A percentile compares a stretch with the other conserved stretches of the same genome.
Conservation (phyloP, 2,329 filamentous ascomycete species). For the Colletotrichum gigasporum region DNA sequence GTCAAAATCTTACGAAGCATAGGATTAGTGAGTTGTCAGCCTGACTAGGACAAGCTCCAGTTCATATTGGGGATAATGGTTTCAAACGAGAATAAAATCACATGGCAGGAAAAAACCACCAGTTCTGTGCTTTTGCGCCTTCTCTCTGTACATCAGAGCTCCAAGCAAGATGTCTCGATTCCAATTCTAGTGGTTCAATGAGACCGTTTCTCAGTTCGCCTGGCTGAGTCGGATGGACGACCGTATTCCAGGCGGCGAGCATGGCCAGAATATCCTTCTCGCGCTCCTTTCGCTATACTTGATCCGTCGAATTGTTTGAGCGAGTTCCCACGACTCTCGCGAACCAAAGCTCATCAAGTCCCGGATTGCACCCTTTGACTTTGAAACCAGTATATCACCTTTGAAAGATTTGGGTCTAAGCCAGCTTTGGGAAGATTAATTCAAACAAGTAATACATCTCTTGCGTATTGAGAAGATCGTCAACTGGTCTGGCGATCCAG, state of each 20-base stretch:
- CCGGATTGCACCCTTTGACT: too few species aligned
- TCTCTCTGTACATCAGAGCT: not conserved
- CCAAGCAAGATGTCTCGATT: not conserved
- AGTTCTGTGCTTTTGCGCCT: not conserved
- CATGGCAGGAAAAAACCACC: not conserved
- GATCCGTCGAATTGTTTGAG: not conserved
- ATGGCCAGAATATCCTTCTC: not conserved
- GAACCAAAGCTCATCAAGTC: not conserved
- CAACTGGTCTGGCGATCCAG: too few species aligned
- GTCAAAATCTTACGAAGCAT: not conserved
- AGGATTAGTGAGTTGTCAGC: not conserved
- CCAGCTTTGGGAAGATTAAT: too few species aligned
- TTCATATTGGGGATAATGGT: not conserved
- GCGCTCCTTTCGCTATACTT: not conserved
- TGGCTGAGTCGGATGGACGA: not conserved
- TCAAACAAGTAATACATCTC: too few species aligned
- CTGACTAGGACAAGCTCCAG: not conserved
- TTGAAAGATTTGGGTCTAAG: too few species aligned
- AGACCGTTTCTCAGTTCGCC: not conserved
- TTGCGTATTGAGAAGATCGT: too few species aligned
- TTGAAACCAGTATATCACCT: too few species aligned
- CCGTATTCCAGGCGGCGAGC: not conserved
- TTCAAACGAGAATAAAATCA: not conserved
- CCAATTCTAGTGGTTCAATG: not conserved
- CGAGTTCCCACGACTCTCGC: not conserved